phyloP scores from a whole-genome alignment of 1,284 basidiomycete species.

The Ceratobasidium sp. region DNA sequence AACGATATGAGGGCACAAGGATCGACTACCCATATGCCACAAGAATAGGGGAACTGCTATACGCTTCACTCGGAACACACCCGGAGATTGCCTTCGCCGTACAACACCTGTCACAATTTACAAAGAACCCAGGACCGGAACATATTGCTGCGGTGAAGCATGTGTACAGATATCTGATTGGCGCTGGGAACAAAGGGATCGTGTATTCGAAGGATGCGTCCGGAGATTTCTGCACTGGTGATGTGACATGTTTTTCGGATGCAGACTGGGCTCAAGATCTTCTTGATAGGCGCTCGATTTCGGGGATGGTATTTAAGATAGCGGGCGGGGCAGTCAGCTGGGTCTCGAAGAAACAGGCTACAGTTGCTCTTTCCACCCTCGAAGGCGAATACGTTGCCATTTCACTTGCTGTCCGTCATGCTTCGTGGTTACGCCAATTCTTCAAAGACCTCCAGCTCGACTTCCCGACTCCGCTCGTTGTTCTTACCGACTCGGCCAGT shows the following conservation, averaged over 20 bases:
- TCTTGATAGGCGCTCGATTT: constrained; percentile 55
- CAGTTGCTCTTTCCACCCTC: constrained; percentile 57
- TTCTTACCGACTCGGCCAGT: constrained; percentile 55
- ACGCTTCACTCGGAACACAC: constrained; percentile 41
- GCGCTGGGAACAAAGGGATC: constrained; percentile 48
- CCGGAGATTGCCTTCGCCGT: constrained; percentile 45
- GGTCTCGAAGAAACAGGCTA: constrained; percentile 59
- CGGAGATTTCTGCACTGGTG: too few species aligned
- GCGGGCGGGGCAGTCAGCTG: constrained; percentile 58
- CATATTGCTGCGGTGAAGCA: constrained; percentile 51
- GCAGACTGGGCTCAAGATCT: constrained; percentile 54
- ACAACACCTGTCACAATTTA: constrained; percentile 17
- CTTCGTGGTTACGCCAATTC: constrained; percentile 52
- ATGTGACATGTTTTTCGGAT: neutral
- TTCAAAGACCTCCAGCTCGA: constrained; percentile 51
- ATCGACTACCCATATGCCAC: constrained; percentile 14
- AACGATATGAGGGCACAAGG: neutral
- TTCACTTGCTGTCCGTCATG: constrained; percentile 53
- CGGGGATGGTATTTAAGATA: constrained; percentile 58
- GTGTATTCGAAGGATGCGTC: too few species aligned
- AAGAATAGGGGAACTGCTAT: constrained; percentile 44
- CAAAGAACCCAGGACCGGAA: neutral
- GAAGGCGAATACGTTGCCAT: constrained; percentile 60
- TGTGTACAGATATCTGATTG: constrained; percentile 52
- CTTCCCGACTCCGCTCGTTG: constrained; percentile 28